These are phyloP conservation scores for Colletotrichum sp. DNA, from an alignment of 2,329 filamentous ascomycete species.

Conservation along the genomic window DNA sequence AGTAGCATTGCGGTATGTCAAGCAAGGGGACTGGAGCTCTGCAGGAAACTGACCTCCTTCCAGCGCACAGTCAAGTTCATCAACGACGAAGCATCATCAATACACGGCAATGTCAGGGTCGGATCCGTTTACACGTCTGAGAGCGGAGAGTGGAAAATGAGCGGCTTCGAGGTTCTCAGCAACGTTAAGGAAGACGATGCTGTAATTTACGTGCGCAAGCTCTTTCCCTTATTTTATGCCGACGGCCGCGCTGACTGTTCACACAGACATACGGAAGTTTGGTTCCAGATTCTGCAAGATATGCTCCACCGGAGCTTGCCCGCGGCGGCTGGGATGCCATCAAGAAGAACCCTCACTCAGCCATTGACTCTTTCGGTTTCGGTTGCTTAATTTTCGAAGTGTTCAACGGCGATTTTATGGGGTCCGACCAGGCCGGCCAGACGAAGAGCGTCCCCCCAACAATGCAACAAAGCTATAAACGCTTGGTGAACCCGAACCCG, in stretches of 20 bases:
- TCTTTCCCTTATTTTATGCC: not conserved
- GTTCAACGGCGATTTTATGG: constrained; percentile 84
- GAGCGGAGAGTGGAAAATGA: constrained; percentile 97
- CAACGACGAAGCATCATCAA: constrained; percentile 89
- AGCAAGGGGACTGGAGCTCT: not conserved
- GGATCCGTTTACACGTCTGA: constrained; percentile 92
- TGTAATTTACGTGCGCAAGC: constrained; percentile 68
- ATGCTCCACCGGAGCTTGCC: constrained; percentile 85
- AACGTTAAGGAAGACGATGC: constrained; percentile 96
- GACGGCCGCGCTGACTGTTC: constrained; percentile 12
- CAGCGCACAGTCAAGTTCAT: constrained; percentile 94
- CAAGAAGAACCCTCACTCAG: constrained; percentile 80
- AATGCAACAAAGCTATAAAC: constrained; percentile 92
- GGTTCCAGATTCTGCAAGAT: constrained; percentile 83
- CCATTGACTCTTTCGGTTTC: constrained; percentile 87
- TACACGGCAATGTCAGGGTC: constrained; percentile 86
- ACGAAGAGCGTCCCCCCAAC: constrained; percentile 84
- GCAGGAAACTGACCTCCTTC: not conserved
- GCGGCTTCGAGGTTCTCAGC: constrained; percentile 91
- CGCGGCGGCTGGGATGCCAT: constrained; percentile 91
- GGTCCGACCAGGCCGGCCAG: constrained; percentile 80
- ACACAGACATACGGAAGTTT: constrained; percentile 81
- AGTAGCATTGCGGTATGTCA: constrained; percentile 77
- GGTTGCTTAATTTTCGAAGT: constrained; percentile 87
- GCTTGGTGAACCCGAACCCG: constrained; percentile 85